A percentile compares a stretch with the other conserved stretches of the same genome.
Conservation (phyloP, 345 rosid species). For the Acer negundo region DNA sequence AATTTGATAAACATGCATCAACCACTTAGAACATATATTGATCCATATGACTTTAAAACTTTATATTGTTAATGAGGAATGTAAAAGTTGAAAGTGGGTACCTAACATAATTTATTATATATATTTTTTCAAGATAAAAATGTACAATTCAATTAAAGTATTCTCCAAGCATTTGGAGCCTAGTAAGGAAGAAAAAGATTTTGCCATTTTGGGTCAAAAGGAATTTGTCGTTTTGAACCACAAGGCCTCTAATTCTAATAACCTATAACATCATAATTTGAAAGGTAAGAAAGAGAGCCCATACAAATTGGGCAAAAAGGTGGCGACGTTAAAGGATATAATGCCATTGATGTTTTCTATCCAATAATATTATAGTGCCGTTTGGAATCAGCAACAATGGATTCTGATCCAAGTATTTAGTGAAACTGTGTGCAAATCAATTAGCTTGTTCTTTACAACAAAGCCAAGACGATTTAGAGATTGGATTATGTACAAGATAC, state of each 20-base stretch:
- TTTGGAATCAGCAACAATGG: conserved; percentile 3
- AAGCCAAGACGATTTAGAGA: neutral
- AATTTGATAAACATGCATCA: too few relatives aligned
- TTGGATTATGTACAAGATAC: neutral
- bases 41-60: too few relatives aligned
- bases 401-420: neutral
- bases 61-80: too few relatives aligned
- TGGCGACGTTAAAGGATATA: neutral
- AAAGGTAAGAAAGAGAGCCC: conserved; percentile 6
- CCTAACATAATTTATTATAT: too few relatives aligned
- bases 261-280: neutral
- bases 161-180: neutral
- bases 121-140: neutral
- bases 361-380: neutral
- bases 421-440: neutral
- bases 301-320: conserved; percentile 8
- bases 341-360: neutral
- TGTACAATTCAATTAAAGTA: neutral
- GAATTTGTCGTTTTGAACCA: neutral
- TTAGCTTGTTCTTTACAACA: neutral
- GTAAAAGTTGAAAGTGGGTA: too few relatives aligned
- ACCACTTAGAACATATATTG: too few relatives aligned
- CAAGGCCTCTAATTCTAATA: neutral
- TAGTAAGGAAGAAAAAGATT: neutral
- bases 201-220: neutral